A percentile compares a stretch with the other conserved stretches of the same genome.
phyloP scores from a whole-genome alignment of 1,139 yeast genomes.

The Scheffersomyces quercinus region DNA sequence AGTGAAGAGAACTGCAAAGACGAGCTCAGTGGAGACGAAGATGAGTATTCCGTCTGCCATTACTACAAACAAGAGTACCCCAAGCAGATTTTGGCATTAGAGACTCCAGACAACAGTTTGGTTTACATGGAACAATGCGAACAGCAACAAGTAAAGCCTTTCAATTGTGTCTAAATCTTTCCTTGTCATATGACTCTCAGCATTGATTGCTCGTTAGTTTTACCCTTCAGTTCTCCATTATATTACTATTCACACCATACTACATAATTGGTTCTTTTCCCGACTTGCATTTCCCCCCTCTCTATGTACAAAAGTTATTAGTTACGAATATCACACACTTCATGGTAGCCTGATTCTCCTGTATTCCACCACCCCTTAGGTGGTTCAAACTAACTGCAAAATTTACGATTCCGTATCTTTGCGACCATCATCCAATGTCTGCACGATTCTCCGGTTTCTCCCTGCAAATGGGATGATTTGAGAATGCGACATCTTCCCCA shows the following conservation, averaged over 20 bases:
- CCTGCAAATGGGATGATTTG: neutral
- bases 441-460: neutral
- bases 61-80: conserved; percentile 3
- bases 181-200: too few species aligned
- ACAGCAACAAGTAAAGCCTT: conserved; percentile 1
- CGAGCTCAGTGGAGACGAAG: neutral
- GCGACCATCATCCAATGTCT: neutral
- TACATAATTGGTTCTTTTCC: too few species aligned
- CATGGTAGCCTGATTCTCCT: too few species aligned
- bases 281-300: too few species aligned
- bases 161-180: conserved; percentile 1
- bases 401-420: neutral
- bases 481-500: too few species aligned
- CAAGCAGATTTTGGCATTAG: conserved; percentile 1
- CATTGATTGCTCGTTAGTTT: too few species aligned
- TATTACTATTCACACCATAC: too few species aligned
- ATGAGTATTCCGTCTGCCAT: neutral
- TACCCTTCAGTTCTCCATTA: neutral
- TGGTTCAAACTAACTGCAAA: neutral
- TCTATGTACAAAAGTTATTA: too few species aligned
- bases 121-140: conserved; percentile 3
- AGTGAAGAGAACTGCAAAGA: neutral
- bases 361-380: too few species aligned
- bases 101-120: conserved; percentile 7
- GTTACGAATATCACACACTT: too few species aligned